Conservation (phyloP, 2,329 filamentous ascomycete genomes). For the Penicillium sp. region DNA sequence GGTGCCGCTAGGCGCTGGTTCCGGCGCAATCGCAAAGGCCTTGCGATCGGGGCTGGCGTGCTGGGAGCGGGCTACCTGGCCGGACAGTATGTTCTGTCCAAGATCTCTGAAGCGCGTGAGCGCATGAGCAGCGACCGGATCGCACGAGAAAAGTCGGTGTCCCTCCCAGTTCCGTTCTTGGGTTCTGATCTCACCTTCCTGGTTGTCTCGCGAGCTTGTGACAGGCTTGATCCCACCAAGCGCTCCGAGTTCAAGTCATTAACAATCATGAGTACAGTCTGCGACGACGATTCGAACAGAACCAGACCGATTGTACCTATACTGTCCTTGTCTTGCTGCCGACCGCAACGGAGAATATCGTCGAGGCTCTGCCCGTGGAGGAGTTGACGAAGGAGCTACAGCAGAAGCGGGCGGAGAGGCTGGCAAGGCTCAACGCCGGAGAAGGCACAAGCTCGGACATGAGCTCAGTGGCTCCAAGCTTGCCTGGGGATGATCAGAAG, state of each 20-base stretch:
- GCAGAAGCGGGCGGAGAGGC: slow-evolving; percentile 77
- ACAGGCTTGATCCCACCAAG: slow-evolving; percentile 2
- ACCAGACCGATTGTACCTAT: slow-evolving; percentile 97
- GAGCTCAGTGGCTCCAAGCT: slow-evolving; percentile 60
- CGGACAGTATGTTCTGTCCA: slow-evolving; percentile 86
- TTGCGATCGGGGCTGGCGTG: slow-evolving; percentile 83
- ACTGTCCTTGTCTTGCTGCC: slow-evolving; percentile 94
- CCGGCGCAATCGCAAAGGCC: slow-evolving; percentile 81
- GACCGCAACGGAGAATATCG: slow-evolving; percentile 83
- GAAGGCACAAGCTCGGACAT: slow-evolving; percentile 58
- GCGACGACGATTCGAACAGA: slow-evolving; percentile 94
- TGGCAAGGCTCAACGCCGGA: slow-evolving; percentile 56
- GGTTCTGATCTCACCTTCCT: background rate
- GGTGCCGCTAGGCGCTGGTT: slow-evolving; percentile 83
- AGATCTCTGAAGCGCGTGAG: slow-evolving; percentile 89
- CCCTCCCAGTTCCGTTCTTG: background rate
- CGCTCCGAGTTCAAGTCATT: slow-evolving; percentile 11
- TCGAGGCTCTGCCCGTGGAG: slow-evolving; percentile 85
- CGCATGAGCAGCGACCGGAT: slow-evolving; percentile 96
- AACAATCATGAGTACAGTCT: slow-evolving; percentile 56
- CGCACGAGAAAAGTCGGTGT: slow-evolving; percentile 84
- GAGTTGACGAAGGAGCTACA: slow-evolving; percentile 90
- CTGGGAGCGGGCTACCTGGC: slow-evolving; percentile 87
- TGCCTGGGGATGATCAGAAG: slow-evolving; percentile 77
- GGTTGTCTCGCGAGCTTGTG: slow-evolving; percentile 15